Percentiles rank a stretch among this genome's conserved stretches.
These are phyloP conservation scores for Phaseolus coccineus DNA, from an alignment of 331 rosid genomes.

Conservation along the genomic window DNA sequence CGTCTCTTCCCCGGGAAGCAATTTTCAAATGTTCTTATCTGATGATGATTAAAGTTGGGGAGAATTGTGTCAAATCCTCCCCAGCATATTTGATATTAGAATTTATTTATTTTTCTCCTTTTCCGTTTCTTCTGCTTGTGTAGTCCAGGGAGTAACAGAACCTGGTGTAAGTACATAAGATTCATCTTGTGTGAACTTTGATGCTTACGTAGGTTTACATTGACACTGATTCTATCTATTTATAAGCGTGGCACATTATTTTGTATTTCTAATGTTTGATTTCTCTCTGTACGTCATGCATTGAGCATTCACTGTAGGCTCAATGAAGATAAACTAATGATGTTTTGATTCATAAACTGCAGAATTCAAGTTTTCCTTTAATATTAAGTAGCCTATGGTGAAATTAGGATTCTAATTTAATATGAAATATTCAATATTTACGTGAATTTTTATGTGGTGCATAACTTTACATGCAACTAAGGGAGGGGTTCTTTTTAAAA, in stretches of 20 bases:
- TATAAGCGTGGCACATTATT: neutral
- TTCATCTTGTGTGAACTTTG: slow-evolving; percentile 6
- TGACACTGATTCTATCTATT: neutral
- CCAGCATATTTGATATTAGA: neutral
- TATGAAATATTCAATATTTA: neutral
- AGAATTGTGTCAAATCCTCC: neutral
- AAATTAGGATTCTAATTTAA: neutral
- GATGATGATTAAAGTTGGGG: neutral
- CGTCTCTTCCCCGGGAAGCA: neutral
- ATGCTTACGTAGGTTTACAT: slow-evolving; percentile 4
- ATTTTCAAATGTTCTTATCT: neutral
- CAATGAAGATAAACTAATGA: neutral
- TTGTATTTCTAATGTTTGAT: neutral
- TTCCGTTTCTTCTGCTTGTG: neutral
- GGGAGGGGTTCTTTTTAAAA: neutral
- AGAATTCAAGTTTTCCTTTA: neutral
- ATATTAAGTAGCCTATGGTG: neutral
- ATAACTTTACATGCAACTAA: neutral
- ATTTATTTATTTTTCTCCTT: neutral
- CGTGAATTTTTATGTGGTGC: neutral
- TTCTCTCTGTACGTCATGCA: neutral
- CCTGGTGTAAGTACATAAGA: neutral
- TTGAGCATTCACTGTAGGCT: neutral
- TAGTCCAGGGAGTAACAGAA: neutral
- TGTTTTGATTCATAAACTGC: neutral